phyloP scores from a whole-genome alignment of 169 alveolate genomes.

The Cryptosporidium sp. region DNA sequence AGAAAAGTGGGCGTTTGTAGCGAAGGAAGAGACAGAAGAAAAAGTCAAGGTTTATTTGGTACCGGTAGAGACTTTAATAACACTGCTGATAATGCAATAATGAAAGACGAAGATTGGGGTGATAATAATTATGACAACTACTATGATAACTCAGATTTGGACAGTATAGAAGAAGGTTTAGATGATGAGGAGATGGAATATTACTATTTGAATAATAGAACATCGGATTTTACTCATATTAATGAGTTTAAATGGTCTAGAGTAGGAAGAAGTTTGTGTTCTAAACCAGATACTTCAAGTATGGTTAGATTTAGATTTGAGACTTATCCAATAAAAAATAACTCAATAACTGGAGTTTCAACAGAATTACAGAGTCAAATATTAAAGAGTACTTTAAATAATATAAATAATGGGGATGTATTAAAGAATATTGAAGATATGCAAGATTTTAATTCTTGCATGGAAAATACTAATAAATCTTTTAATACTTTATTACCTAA shows the following conservation, averaged over 20 bases:
- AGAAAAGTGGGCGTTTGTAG: not conserved
- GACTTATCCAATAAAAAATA: conserved; percentile 46
- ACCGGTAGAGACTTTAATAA: not conserved
- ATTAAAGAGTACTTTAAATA: not conserved
- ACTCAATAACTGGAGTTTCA: conserved; percentile 28
- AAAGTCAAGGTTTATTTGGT: not conserved
- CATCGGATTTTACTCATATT: conserved; percentile 6
- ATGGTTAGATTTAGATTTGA: conserved; percentile 42
- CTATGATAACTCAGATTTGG: conserved; percentile 24
- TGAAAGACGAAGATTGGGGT: too few species aligned
- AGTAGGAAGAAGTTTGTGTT: conserved; percentile 51
- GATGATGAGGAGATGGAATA: conserved; percentile 65
- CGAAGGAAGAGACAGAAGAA: not conserved
- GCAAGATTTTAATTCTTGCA: not conserved
- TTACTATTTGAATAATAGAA: not conserved
- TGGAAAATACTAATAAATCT: conserved; percentile 9
- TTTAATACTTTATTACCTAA: conserved; percentile 50
- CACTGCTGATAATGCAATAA: too few species aligned
- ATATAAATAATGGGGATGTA: not conserved
- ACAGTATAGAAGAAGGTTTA: conserved; percentile 18
- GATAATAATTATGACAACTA: not conserved
- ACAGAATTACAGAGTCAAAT: conserved; percentile 4
- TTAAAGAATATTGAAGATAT: conserved; percentile 9
- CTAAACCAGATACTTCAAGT: conserved; percentile 49
- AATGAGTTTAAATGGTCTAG: conserved; percentile 62